A percentile compares a stretch with the other conserved stretches of the same genome.
phyloP scores from a whole-genome alignment of 495 filamentous ascomycete genomes.

The Podospora tetraspora region DNA sequence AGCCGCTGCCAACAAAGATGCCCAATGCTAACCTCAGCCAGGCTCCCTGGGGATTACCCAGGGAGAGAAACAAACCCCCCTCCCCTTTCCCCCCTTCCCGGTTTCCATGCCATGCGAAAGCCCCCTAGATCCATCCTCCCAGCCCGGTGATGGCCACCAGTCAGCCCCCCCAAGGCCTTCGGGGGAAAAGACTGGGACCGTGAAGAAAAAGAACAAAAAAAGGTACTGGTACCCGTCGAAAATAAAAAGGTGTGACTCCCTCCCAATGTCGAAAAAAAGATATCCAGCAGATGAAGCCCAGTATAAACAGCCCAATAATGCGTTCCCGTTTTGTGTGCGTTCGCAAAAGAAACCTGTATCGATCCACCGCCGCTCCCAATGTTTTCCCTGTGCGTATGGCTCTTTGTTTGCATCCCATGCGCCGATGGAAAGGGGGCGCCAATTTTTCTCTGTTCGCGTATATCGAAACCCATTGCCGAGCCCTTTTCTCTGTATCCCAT shows the following conservation, averaged over 20 bases:
- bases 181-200: neutral
- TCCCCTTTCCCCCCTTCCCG: neutral
- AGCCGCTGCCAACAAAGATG: neutral
- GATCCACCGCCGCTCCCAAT: slow-evolving; percentile 4
- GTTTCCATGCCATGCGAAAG: neutral
- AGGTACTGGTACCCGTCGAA: neutral
- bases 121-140: neutral
- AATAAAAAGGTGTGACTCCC: slow-evolving; percentile 2
- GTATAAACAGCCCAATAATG: slow-evolving; percentile 6
- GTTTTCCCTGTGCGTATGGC: slow-evolving; percentile 2
- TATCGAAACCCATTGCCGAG: slow-evolving; percentile 5
- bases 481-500: slow-evolving; percentile 6
- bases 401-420: neutral
- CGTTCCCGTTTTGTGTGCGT: slow-evolving; percentile 7
- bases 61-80: neutral
- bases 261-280: neutral
- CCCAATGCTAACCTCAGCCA: neutral
- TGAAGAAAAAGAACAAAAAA: neutral
- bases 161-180: neutral
- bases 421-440: slow-evolving; percentile 1
- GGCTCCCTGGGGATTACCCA: neutral
- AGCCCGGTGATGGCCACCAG: neutral
- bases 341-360: slow-evolving; percentile 4
- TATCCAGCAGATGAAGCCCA: slow-evolving; percentile 10
- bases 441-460: slow-evolving; percentile 14